Evolutionary conservation across 1,284 basidiomycete species (phyloP).

Genomic region (Gyrodon tennesseensis): DNA sequence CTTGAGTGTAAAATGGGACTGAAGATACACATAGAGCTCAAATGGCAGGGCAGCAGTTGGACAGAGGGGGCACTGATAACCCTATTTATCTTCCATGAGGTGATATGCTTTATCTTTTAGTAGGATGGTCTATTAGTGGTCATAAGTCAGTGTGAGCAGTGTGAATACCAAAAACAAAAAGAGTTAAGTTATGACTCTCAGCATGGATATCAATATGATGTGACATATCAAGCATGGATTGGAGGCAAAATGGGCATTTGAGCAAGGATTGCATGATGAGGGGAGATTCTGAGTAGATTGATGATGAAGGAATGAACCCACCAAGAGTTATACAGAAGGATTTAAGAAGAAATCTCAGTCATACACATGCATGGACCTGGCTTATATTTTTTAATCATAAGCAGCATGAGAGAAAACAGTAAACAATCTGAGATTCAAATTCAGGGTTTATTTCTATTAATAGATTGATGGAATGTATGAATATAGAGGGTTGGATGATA

Average conservation of each 20-base stretch:
- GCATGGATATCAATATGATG: background rate
- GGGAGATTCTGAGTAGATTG: background rate
- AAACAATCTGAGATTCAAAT: too few relatives aligned
- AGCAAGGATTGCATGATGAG: background rate
- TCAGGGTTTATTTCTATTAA: too few relatives aligned
- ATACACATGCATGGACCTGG: too few relatives aligned
- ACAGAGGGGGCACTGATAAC: background rate
- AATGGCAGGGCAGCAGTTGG: background rate
- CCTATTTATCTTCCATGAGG: background rate
- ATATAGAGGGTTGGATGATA: too few relatives aligned
- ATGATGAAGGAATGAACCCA: background rate
- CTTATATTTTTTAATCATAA: too few relatives aligned
- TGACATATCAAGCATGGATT: background rate
- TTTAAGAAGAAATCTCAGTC: too few relatives aligned
- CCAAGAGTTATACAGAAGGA: background rate
- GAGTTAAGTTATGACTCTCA: background rate
- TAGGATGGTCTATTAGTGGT: background rate
- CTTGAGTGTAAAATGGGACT: background rate
- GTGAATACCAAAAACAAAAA: background rate
- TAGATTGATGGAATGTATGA: too few relatives aligned
- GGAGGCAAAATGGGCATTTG: background rate
- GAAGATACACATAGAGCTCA: background rate
- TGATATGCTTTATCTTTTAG: background rate
- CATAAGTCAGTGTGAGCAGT: fast-evolving
- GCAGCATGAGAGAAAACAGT: too few relatives aligned